Percentiles rank a stretch among this genome's conserved stretches.
These are phyloP conservation scores for Sphagnum magellanicum DNA, from an alignment of 228 moss, liverwort and hornwort genomes.

Conservation along the genomic window DNA sequence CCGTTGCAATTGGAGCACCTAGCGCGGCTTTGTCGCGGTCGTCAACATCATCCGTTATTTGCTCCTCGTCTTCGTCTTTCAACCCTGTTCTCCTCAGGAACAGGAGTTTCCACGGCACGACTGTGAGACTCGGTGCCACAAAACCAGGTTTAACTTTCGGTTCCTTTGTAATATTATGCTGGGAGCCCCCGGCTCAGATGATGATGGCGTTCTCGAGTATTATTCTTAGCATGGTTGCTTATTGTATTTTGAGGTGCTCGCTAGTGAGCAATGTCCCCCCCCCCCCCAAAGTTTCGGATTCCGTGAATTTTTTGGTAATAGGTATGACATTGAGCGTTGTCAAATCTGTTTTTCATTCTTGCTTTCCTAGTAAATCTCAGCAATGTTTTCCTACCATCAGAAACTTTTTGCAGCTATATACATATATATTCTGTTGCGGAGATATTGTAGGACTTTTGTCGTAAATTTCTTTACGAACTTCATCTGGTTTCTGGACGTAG, in stretches of 20 bases:
- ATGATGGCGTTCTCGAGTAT: background rate
- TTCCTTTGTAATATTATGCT: background rate
- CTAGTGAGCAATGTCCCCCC: no score
- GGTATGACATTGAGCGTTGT: background rate
- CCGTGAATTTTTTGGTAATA: background rate
- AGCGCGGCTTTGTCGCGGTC: background rate
- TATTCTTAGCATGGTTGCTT: background rate
- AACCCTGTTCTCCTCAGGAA: background rate
- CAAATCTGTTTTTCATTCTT: no score
- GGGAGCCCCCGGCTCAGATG: background rate
- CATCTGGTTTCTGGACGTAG: no score
- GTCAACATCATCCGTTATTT: background rate
- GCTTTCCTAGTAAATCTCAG: no score
- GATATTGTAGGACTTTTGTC: no score
- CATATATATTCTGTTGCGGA: no score
- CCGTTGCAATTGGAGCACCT: background rate
- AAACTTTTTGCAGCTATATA: no score
- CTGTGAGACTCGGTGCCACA: constrained; percentile 1
- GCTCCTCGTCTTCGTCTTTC: background rate
- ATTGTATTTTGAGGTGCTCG: background rate
- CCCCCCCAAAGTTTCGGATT: background rate
- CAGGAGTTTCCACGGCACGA: background rate
- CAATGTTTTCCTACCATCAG: no score
- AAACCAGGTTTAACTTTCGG: background rate
- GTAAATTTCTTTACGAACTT: no score